Base-by-base conservation (phyloP, 2,329 filamentous ascomycete species). In the Colletotrichum salicis region DNA sequence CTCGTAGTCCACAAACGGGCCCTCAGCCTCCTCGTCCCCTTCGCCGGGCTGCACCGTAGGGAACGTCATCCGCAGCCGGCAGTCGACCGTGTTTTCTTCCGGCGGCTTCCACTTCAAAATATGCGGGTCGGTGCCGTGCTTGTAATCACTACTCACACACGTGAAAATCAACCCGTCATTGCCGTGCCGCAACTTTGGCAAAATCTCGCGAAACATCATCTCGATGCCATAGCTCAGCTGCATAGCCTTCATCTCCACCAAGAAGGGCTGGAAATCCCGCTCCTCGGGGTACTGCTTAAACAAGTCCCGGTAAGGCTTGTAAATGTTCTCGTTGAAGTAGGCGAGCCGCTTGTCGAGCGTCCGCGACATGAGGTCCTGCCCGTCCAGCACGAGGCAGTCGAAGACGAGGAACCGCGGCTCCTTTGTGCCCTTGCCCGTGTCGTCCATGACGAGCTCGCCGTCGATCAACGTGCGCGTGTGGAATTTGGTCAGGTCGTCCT, bases 61-160 rank as follows among this genome's bases (percentile, higher is more conserved):
- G 77, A 98, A 98, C 13, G 88, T 86, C 55, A 99, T 87, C 63
- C 89, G 89, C 76, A 98, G 87, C 54, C 93, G 89, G 81, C 97
- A 98, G 80, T 99, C 96, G 76, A 99, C 91, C 0, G 95, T 97
- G 84, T 99, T 99, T 81, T 99, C 96, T 75, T 94, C 88, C 4
- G 94, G 94, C 0, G 96, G 95, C 83, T 99, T 99, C 96, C 96
- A 99, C 82, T 99, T 99, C 51, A 99, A 86, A 74, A 98, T 99
- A 80, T 97, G 92, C 61, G 90, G 90, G 82, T 99, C 96, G 13
- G 96, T 99, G 75, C 96, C 96, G 75, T 93, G 92, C 76, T 92
- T 92, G 84, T 99, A 99, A 11, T 92, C 88, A 22, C 94, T 94
- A 76, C 91, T 92, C 74, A 94, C 91, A 83, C 96, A 97, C n/a